phyloP scores from a whole-genome alignment of 2,329 filamentous ascomycete genomes.

The Fusarium mexicanum region DNA sequence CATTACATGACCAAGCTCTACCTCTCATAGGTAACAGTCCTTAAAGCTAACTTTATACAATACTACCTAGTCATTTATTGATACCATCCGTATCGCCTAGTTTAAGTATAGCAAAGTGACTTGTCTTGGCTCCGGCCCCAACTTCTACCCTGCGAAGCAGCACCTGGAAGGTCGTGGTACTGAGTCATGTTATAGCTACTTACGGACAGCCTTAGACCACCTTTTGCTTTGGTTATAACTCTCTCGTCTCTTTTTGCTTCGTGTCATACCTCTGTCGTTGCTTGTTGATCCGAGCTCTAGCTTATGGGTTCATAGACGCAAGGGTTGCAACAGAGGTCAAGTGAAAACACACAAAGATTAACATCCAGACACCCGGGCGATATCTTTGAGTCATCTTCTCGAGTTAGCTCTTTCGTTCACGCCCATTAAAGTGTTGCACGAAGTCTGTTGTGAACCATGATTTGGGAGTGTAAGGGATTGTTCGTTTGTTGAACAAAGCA shows the following conservation, averaged over 20 bases:
- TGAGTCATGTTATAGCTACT: too few relatives aligned
- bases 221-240: accelerated
- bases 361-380: accelerated
- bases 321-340: neutral
- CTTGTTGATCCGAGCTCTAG: neutral
- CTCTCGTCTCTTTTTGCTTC: neutral
- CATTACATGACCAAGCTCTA: neutral
- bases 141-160: neutral
- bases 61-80: accelerated
- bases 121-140: neutral
- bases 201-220: neutral
- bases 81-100: neutral
- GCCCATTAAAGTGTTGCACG: neutral
- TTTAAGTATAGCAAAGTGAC: neutral
- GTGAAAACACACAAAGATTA: neutral
- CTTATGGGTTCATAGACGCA: neutral
- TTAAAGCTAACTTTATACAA: neutral
- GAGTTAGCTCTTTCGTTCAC: neutral
- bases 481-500: too few relatives aligned
- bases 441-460: neutral
- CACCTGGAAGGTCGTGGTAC: neutral
- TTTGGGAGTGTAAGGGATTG: neutral
- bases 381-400: neutral
- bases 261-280: neutral
- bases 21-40: neutral